Evolutionary conservation across 2,329 filamentous ascomycete genomes (phyloP).

Genomic region (Penicillium fuscoglaucum): DNA sequence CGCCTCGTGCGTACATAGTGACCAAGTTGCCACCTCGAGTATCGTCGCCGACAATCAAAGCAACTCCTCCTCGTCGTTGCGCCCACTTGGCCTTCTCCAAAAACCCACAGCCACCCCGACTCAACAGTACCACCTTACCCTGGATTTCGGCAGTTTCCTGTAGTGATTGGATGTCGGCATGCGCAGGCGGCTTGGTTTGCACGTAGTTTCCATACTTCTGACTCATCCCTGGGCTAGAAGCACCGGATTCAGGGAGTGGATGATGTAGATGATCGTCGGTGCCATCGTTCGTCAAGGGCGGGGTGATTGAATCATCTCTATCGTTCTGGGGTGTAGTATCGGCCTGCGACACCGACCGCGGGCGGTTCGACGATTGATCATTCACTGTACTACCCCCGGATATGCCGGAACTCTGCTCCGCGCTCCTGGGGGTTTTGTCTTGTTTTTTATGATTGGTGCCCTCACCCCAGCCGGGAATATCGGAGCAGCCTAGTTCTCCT

Average conservation of each 20-base stretch:
- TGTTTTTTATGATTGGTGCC: slow-evolving; percentile 48
- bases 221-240: slow-evolving; percentile 34
- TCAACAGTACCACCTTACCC: slow-evolving; percentile 88
- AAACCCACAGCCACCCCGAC: slow-evolving; percentile 92
- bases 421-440: slow-evolving; percentile 22
- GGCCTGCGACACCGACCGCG: slow-evolving; percentile 26
- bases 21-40: slow-evolving; percentile 84
- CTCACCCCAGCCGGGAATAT: slow-evolving; percentile 84
- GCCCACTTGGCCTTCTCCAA: slow-evolving; percentile 97
- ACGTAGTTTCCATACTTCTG: slow-evolving; percentile 37
- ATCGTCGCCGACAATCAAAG: slow-evolving; percentile 91
- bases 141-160: slow-evolving; percentile 90
- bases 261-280: slow-evolving; percentile 83
- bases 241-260: slow-evolving; percentile 48
- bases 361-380: slow-evolving; percentile 25
- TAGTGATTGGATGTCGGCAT: slow-evolving; percentile 87
- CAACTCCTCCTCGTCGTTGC: slow-evolving; percentile 83
- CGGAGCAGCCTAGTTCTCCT: slow-evolving; percentile 90
- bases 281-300: slow-evolving; percentile 62
- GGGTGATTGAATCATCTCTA: slow-evolving; percentile 14
- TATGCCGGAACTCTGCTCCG: slow-evolving; percentile 25
- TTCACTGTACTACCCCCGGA: slow-evolving; percentile 25
- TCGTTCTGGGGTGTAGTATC: slow-evolving; percentile 23
- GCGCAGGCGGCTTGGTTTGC: slow-evolving; percentile 46
- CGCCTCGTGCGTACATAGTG: slow-evolving; percentile 97